Base-by-base conservation (phyloP, 139 green algal species). In the Protoeuglena noctilucae region DNA sequence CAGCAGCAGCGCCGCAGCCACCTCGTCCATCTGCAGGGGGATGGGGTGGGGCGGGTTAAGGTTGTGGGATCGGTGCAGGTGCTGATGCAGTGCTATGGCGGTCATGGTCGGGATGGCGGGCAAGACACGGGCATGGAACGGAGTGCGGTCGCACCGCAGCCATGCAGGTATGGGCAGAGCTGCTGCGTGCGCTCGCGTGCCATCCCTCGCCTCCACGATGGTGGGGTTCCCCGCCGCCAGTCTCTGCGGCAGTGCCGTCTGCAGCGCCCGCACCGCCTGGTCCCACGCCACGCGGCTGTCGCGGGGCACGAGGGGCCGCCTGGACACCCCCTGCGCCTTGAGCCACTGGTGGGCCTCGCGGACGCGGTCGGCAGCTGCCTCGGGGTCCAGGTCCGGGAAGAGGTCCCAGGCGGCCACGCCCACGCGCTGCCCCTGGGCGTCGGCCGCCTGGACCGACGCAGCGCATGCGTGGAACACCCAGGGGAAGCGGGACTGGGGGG, bases 1-100 rank as follows among this genome's bases (percentile, higher is more conserved):
- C 61, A 95, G 67, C 56, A 94, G 68, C 53, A 93, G 70, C 30
- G 61, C 61, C 7, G 80, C 68, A 2, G 69, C 52, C 53, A 93
- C 85, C 28, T 77, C 74, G 57, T 93, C 81, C 43, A 88, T 67
- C 52, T 88, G 74, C 2, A 85, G 24, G 2, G 62, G 12, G 12
- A 7, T 14, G 56, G 49, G 24, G 56, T 57, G 7, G 31, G 28
- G 19, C 46, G 28, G 25, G 47, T 39, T 23, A 28, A 29, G 57
- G 27, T 27, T 19, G 18, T 30, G 56, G 12, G 9, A 12, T 22
- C 24, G 7, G 46, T 14, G 12, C 14, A n/a, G n/a, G 24, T 16
- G 14, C 28, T 28, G 28, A 29, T n/a, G 34, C n/a, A 46, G 40
- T 31, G 18, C 28, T 50, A 49, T 34, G n/a, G 53, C n/a, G 18